A percentile compares a stretch with the other conserved stretches of the same genome.
phyloP scores from a whole-genome alignment of 1,284 basidiomycete species.

The Tremellales sp. region DNA sequence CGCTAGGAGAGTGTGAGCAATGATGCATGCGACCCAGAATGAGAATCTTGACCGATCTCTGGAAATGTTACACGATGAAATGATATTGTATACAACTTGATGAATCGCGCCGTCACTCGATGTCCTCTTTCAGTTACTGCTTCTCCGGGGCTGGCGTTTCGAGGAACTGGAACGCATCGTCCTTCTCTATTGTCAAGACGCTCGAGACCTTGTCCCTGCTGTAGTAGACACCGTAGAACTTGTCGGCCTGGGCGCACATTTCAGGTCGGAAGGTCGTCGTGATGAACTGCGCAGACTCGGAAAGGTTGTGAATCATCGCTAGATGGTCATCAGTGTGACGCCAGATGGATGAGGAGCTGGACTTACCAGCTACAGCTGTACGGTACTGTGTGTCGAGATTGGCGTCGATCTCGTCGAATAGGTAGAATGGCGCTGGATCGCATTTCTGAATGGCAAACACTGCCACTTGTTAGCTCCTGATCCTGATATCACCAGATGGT shows the following conservation, averaged over 20 bases:
- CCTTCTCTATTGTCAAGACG: slow-evolving; percentile 41
- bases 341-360: background rate
- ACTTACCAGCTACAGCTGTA: slow-evolving; percentile 86
- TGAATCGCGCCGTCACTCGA: too few species aligned
- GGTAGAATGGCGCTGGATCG: slow-evolving; percentile 97
- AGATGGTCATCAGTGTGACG: background rate
- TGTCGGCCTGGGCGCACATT: slow-evolving; percentile 90
- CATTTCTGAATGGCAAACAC: slow-evolving; percentile 99
- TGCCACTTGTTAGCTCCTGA: slow-evolving; percentile 30
- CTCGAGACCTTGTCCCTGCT: slow-evolving; percentile 86
- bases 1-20: too few species aligned
- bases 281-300: slow-evolving; percentile 89
- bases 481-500: background rate
- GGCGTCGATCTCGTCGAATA: slow-evolving; percentile 99
- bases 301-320: slow-evolving; percentile 92
- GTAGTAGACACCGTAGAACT: slow-evolving; percentile 99
- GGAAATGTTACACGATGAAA: too few species aligned
- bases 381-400: slow-evolving; percentile 97
- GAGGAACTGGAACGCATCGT: slow-evolving; percentile 45
- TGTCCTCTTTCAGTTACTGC: too few species aligned
- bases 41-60: too few species aligned
- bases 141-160: slow-evolving; percentile 15
- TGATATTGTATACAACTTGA: too few species aligned
- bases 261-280: slow-evolving; percentile 98
- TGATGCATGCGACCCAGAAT: too few species aligned